Conservation (phyloP, 73 alveolate species). For the Stentor coeruleus region DNA sequence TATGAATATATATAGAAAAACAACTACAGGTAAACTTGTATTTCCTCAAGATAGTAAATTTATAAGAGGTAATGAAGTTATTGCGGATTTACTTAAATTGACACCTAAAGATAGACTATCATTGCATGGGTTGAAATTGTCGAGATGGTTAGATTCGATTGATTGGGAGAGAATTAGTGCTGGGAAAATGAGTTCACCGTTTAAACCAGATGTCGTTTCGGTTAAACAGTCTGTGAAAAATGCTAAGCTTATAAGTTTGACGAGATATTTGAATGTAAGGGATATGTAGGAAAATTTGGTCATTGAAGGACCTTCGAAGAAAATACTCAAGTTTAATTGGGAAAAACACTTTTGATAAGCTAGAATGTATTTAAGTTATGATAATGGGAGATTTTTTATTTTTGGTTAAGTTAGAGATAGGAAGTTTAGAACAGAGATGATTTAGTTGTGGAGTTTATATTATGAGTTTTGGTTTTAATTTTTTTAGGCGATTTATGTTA, state of each 20-base stretch:
- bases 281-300: neutral
- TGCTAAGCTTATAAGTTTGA: neutral
- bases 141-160: conserved; percentile 1
- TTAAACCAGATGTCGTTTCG: neutral
- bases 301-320: neutral
- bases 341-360: neutral
- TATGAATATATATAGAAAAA: too few relatives aligned
- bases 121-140: too few relatives aligned
- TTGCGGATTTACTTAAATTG: neutral
- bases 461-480: too few relatives aligned
- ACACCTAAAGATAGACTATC: neutral
- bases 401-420: too few relatives aligned
- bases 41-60: neutral
- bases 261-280: neutral
- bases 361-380: too few relatives aligned
- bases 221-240: neutral
- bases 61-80: neutral
- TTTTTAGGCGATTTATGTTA: too few relatives aligned
- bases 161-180: neutral
- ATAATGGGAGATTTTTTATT: too few relatives aligned
- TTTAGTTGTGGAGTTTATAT: too few relatives aligned
- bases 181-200: neutral
- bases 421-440: too few relatives aligned
- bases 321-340: neutral
- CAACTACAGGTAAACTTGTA: neutral